Base-by-base conservation (phyloP, 1,284 basidiomycete species). In the Coniferiporia sulphurascens region DNA sequence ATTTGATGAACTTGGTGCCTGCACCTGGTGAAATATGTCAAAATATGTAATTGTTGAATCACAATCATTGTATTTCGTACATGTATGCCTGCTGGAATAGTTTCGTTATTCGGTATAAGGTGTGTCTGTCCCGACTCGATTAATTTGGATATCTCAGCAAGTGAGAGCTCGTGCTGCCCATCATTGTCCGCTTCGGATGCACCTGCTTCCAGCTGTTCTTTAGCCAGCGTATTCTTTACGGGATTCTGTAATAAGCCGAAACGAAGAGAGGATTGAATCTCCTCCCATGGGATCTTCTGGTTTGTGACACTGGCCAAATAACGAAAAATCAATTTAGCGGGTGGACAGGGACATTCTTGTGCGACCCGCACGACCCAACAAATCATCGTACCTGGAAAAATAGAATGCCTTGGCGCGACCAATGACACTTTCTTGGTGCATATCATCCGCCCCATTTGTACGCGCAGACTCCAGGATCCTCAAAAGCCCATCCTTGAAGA, bases 71-170 rank as follows among this genome's bases (percentile, higher is more conserved):
- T 3, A 27, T 27, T 27, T 27, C 82, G 56, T 67, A 89, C 88
- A 70, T 84, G 86, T 36, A 90, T 65, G 1, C 71, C 73, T 36
- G 85, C 76, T 0, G 86, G 82, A 52, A 91, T 88, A 48, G 76
- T 61, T 62, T 84, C 86, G 68, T 90, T 91, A 65, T 91, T 88
- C 1, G 89, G 89, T 34, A 91, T 89, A 67, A 84, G 73, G 65
- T 88, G 85, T 1, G 82, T 80, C 63, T 78, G 82, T 27, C 87
- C 87, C 36, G 84, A 76, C 66, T 88, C 82, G 60, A 91, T 87
- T 58, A 91, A 74, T 46, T 76, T 76, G 65, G 87, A 81, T 51
- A 91, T 72, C 69, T 91, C 83, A 1, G 81, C 75, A 64, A 91
- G 85, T 0, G 83, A 81, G 57, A 90, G 72, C 10, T 75, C 72